Percentiles rank a stretch among this genome's conserved stretches.
Conservation (phyloP, 2,329 filamentous ascomycete genomes). For the Magnaporthales sp. region DNA sequence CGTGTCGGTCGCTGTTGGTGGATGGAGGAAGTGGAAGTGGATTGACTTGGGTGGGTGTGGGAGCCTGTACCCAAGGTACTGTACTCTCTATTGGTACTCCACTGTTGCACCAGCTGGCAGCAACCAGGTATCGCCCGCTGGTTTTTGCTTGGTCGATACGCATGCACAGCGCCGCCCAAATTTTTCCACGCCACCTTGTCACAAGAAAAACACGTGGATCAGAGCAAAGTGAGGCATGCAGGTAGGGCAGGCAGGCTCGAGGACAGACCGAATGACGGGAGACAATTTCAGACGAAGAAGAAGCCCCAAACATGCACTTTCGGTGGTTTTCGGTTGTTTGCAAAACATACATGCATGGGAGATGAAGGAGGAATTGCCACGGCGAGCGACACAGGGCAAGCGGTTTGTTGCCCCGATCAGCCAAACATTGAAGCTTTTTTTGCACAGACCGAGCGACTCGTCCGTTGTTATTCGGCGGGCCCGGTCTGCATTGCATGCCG, state of each 20-base stretch:
- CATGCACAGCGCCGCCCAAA: not conserved
- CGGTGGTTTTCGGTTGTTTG: not conserved
- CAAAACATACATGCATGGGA: not conserved
- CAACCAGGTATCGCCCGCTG: not conserved
- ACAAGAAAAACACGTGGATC: not conserved
- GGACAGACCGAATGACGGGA: not conserved
- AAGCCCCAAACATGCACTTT: not conserved
- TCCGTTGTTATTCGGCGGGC: not conserved
- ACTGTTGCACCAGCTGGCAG: not conserved
- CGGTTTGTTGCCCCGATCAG: not conserved
- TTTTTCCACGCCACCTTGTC: not conserved
- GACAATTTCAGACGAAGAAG: not conserved
- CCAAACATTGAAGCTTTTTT: not conserved
- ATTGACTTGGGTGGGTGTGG: too few species aligned
- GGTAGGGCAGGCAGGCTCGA: not conserved
- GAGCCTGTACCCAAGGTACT: not conserved
- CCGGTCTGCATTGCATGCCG: not conserved
- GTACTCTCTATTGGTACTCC: not conserved
- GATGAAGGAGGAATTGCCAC: not conserved
- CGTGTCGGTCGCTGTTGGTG: not conserved
- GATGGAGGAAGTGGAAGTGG: not conserved
- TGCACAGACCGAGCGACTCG: not conserved
- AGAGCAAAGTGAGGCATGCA: not conserved
- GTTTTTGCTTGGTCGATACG: not conserved
- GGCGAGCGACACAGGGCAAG: not conserved